Conservation (phyloP, 148 eudicot genomes). For the Silene uniflora region DNA sequence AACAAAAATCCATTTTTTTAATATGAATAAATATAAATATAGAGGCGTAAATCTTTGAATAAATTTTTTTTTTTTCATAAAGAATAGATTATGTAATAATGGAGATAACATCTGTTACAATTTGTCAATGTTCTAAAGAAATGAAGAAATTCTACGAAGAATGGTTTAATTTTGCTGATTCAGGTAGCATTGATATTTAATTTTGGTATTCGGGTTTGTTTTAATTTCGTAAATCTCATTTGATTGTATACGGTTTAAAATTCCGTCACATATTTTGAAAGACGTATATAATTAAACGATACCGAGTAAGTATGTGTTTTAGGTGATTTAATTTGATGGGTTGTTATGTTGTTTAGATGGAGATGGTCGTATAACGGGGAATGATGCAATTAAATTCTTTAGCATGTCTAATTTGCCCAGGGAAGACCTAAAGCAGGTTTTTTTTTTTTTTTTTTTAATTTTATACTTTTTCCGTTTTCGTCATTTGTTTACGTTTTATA, state of each 20-base stretch:
- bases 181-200: constrained; percentile 31
- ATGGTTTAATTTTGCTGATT: constrained; percentile 69
- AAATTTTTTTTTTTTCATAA: not conserved
- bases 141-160: constrained; percentile 49
- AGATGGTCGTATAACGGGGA: constrained; percentile 74
- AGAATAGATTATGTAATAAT: not conserved
- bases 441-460: not conserved
- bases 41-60: not conserved
- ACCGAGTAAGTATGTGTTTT: not conserved
- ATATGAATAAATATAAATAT: not conserved
- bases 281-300: no score
- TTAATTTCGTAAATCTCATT: constrained; percentile 7
- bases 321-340: not conserved
- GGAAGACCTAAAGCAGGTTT: constrained; percentile 68
- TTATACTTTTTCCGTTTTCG: not conserved
- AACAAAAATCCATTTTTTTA: not conserved
- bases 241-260: not conserved
- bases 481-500: no score
- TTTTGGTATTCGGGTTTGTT: constrained; percentile 9
- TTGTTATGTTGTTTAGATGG: constrained; percentile 37
- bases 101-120: constrained; percentile 32
- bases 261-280: no score
- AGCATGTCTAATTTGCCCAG: constrained; percentile 56
- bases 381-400: constrained; percentile 65
- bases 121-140: constrained; percentile 51